Evolutionary conservation across 305 asterid genomes (phyloP).

Genomic region (Rubia tinctorum): DNA sequence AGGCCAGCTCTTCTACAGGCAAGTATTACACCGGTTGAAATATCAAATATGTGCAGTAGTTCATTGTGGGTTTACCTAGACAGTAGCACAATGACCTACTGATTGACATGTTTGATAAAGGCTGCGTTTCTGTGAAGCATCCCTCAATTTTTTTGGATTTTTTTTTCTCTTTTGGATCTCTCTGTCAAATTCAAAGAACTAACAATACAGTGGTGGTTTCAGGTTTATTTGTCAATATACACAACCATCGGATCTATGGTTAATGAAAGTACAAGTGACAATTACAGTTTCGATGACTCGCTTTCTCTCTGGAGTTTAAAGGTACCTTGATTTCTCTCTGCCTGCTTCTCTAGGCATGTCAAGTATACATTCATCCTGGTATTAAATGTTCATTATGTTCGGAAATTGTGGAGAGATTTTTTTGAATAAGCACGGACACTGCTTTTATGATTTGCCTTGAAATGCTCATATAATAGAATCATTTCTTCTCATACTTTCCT

Average conservation of each 20-base stretch:
- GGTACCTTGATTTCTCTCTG: slow-evolving; percentile 36
- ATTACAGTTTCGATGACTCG: slow-evolving; percentile 42
- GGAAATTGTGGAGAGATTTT: neutral
- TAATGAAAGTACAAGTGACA: slow-evolving; percentile 41
- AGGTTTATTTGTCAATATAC: slow-evolving; percentile 88
- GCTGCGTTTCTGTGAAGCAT: neutral
- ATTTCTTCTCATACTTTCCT: neutral
- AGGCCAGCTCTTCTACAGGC: slow-evolving; percentile 94
- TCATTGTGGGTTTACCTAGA: neutral
- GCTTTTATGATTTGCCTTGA: neutral
- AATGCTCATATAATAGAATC: neutral
- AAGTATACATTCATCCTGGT: neutral
- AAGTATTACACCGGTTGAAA: slow-evolving; percentile 3
- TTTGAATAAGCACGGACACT: neutral
- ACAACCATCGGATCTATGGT: slow-evolving; percentile 69
- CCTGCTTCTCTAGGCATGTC: neutral
- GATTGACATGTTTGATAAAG: neutral
- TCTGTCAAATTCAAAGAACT: neutral
- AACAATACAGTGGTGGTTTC: slow-evolving; percentile 21
- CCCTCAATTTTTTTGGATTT: neutral
- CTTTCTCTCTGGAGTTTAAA: slow-evolving; percentile 74
- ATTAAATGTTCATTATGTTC: neutral
- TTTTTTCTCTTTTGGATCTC: neutral
- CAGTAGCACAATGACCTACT: neutral
- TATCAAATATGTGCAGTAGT: neutral